These are phyloP conservation scores for Rhododendron vialii DNA, from an alignment of 148 eudicot genomes.

Conservation along the genomic window DNA sequence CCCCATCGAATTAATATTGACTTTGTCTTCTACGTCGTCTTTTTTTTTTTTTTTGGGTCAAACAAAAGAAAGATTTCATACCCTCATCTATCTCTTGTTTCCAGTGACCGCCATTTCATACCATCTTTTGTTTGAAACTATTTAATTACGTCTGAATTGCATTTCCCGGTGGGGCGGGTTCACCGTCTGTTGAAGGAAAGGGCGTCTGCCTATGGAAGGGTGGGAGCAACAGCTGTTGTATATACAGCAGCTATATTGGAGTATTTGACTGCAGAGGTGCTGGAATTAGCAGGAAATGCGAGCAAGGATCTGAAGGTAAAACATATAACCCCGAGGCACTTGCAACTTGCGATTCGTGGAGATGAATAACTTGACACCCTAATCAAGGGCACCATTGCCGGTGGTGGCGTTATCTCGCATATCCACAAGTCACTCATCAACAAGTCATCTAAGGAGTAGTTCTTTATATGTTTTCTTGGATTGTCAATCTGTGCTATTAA, in stretches of 20 bases:
- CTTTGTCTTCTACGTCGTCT: not conserved
- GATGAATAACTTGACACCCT: conserved; percentile 15
- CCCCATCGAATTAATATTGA: not conserved
- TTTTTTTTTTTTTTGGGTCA: not conserved
- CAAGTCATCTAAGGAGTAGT: conserved; percentile 14
- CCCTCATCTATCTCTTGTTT: not conserved
- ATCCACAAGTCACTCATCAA: conserved; percentile 18
- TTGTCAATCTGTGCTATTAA: not conserved
- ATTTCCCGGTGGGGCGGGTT: conserved; percentile 23
- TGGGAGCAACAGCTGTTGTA: conserved; percentile 16
- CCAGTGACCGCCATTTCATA: not conserved
- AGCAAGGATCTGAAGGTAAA: conserved; percentile 17
- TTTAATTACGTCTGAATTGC: not conserved
- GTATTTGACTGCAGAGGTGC: conserved; percentile 16
- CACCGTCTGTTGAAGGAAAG: conserved; percentile 18
- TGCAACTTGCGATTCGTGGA: conserved; percentile 19
- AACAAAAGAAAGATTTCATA: not conserved
- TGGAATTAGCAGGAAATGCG: conserved; percentile 18
- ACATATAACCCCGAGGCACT: conserved; percentile 18
- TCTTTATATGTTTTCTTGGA: not conserved
- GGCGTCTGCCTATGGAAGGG: conserved; percentile 12
- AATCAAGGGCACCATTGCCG: conserved; percentile 11
- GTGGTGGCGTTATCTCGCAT: conserved; percentile 16
- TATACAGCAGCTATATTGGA: conserved; percentile 17
- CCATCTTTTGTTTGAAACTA: not conserved